These are phyloP conservation scores for Mitragyna speciosa DNA, from an alignment of 257 asterid genomes.

Conservation along the genomic window DNA sequence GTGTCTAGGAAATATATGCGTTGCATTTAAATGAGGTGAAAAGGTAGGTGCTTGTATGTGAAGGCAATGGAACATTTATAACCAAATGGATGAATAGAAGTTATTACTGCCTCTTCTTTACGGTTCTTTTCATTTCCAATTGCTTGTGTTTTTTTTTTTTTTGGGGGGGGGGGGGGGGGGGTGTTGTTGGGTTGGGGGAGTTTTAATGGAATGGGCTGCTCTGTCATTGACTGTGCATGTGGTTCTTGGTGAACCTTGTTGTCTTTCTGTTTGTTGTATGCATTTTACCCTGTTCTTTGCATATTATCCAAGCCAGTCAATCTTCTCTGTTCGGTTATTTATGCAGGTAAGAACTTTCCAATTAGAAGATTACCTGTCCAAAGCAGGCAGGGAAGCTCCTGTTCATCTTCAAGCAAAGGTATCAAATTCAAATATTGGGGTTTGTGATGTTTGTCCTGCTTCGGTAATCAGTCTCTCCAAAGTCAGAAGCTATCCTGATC, in stretches of 20 bases:
- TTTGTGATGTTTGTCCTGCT: neutral
- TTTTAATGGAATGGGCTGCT: neutral
- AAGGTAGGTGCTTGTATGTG: neutral
- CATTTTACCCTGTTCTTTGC: neutral
- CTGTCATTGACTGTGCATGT: neutral
- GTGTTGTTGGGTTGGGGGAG: neutral
- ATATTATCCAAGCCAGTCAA: neutral
- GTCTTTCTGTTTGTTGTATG: neutral
- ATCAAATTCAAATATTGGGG: neutral
- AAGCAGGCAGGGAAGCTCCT: conserved; percentile 19
- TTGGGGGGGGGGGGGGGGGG: neutral
- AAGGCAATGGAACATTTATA: neutral
- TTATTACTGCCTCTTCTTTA: neutral
- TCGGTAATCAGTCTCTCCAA: neutral
- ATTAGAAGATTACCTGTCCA: conserved; percentile 14
- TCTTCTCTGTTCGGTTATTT: too few species aligned
- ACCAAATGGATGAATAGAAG: neutral
- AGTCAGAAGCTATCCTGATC: neutral
- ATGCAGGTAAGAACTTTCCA: conserved; percentile 18
- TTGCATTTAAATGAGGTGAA: neutral
- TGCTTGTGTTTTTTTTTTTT: neutral
- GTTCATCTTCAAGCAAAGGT: conserved; percentile 8
- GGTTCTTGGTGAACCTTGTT: neutral
- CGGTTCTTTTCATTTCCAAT: neutral
- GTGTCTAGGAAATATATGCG: neutral